Base-by-base conservation (phyloP, 208 protist genomes). In the Acanthamoeba castellanii region DNA sequence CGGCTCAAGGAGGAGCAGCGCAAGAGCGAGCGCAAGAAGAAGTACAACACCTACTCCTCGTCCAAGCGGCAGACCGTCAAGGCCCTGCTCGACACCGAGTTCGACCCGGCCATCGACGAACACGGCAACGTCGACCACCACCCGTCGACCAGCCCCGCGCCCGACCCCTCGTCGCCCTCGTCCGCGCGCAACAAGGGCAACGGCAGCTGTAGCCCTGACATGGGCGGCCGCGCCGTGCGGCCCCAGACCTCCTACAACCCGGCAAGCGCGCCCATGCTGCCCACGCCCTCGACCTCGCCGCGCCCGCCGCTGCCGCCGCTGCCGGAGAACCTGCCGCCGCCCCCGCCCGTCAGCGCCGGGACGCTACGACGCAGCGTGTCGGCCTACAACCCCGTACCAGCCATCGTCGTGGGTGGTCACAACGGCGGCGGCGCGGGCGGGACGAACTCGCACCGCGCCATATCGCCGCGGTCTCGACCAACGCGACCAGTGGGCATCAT, bases 1-100 rank as follows among this genome's bases (percentile, higher is more conserved):
- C 68, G 68, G 68, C 68, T 76, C 68, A 76, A 76, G 68, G 68
- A 76, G 30, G 68, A 76, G 68, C 68, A 76, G 68, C 68, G 68
- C 68, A 76, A 76, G 68, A 76, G 68, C 68, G 68, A 76, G 30
- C 68, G 68, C 25, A 76, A 76, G 68, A 76, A 76, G 68, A 76
- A 76, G 68, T 76, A 76, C 68, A 76, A 76, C 68, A 76, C 68
- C 68, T 32, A 42, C 68, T 76, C 68, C 5, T 32, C 68, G n/a
- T 42, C 68, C 68, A 76, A 76, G 68, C 68, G 34, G 20, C 68
- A 76, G 68, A 45, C 68, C 68, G 30, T 76, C 68, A 76, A 76
- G 68, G 27, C 68, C 30, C 30, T 76, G 8, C 13, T 76, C 13
- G 68, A 76, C 68, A 45, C 68, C 30, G 68, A 76, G 32, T 76